Evolutionary conservation across 768 basidiomycete genomes (phyloP), one percentile per base, ranked within the genome.

Genomic region (Dioszegia crocea): DNA sequence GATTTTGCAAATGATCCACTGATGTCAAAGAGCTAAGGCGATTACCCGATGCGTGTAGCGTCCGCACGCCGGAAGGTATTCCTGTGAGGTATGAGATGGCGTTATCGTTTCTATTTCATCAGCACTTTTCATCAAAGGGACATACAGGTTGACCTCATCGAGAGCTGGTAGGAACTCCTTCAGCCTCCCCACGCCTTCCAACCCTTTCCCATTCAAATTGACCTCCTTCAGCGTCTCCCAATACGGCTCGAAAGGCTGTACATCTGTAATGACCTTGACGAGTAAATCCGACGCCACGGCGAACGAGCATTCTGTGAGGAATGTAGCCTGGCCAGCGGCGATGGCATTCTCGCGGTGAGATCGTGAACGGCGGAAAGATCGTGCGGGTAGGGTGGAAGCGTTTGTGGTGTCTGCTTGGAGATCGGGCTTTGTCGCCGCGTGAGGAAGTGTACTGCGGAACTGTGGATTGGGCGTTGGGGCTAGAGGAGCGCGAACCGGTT

Each of bases 281-380:
- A 99, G 83, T 44, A 84, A 83, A 73, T 97, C 94, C 68, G 90
- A 89, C n/a, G 91, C 84, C 43, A 97, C 86, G 16, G 84, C 91
- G 73, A 99, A 99, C 40, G 93, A 97, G 73, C 93, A 97, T 73
- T 98, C 93, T 11, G 94, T 98, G 63, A 98, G 80, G 79, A 87
- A 94, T 0, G 87, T 88, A 9, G 81, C 82, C 63, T 87, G 40
- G 65, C 71, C 11, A 46, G 24, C 29, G 62, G 49, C 31, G 19
- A 41, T 21, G 40, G 23, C 29, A 46, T 45, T 44, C 29, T 49
- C 49, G 49, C 41, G n/a, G 29, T 40, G 49, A 17, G 57, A 59
- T 2, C 62, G 30, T 3, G 51, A 45, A 46, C 38, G 52, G 29
- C 44, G 56, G 60, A 53, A 57, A n/a, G 48, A 56, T 11, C 21